phyloP scores from a whole-genome alignment of 2,329 filamentous ascomycete species.

The Cucurbitaria berberidis region DNA sequence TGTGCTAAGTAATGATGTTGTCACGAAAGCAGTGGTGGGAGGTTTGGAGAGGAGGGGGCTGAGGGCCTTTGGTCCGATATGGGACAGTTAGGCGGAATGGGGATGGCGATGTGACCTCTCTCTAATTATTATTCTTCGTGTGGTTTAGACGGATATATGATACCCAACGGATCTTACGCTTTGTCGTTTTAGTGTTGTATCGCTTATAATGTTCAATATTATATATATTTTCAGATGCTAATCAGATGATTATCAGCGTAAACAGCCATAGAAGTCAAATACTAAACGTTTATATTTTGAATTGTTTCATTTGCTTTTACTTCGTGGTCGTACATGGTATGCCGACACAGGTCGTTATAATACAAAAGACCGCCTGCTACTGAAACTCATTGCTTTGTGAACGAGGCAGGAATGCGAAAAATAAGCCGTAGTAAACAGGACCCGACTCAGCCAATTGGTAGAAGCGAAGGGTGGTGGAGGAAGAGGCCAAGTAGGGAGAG shows the following conservation, averaged over 20 bases:
- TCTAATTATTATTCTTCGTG: not conserved
- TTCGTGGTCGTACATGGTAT: not conserved
- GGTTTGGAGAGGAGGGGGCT: conserved; percentile 70
- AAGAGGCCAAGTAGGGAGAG: conserved; percentile 17
- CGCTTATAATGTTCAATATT: not conserved
- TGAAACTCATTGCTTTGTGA: not conserved
- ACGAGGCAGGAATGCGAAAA: not conserved
- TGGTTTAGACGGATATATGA: not conserved
- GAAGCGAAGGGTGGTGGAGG: conserved; percentile 10
- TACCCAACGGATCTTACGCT: not conserved
- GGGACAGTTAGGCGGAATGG: conserved; percentile 48
- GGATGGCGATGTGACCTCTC: too few relatives aligned
- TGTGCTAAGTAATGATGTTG: conserved; percentile 72
- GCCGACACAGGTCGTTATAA: not conserved
- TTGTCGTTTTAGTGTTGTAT: not conserved
- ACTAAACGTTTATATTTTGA: not conserved
- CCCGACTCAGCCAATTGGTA: conserved; percentile 9
- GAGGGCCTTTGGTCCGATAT: conserved; percentile 75
- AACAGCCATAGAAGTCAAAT: not conserved
- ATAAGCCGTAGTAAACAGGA: conserved; percentile 27
- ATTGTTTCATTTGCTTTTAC: not conserved
- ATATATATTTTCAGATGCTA: not conserved
- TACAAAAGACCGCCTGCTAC: not conserved
- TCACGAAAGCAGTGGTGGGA: conserved; percentile 73
- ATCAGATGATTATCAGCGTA: not conserved